Evolutionary conservation across 2,329 filamentous ascomycete genomes (phyloP), one percentile per base, ranked within the genome.

Genomic region (Penicillium corylophilum): DNA sequence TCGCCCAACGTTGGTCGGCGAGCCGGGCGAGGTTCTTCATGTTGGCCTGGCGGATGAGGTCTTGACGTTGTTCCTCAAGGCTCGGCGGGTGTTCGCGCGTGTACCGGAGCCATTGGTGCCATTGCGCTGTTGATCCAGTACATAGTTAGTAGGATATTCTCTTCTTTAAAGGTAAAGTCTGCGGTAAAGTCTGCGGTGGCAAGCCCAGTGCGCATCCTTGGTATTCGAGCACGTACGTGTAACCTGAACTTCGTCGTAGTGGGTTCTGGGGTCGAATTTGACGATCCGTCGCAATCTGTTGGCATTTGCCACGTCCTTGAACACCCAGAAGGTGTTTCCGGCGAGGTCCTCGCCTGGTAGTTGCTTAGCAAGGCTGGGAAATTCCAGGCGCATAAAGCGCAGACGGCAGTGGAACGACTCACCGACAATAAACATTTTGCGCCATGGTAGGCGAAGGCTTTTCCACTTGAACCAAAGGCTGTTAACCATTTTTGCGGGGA

Each of bases 241-340:
- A 36, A 86, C 78, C 60, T 85, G 76, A 36, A 86, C 80, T 63
- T 87, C 84, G 50, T 76, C 74, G 61, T 79, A 79, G 63, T 85
- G 81, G 8, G 77, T 78, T 55, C 73, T 72, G 7, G 73, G 73
- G 38, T 72, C 73, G 59, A 80, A 81, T 59, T 81, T 77, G 50
- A 85, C 82, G 16, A 86, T 86, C 26, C 84, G 76, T 33, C 84
- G 78, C 55, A 76, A 74, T 39, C 82, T 77, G 36, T 74, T 70
- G 35, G 79, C 67, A 57, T 82, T 81, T 49, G 82, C 55, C 16
- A 74, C 71, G 63, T 85, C 82, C 63, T 81, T 82, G 69, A 86
- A 86, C 63, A 85, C 83, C 83, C 83, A 87, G 68, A 80, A 87
- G 9, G 83, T 86, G 69, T 86, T 86, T 54, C 83, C 83, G 18